Evolutionary conservation across 2,329 filamentous ascomycete species (phyloP).

Genomic region (Paracoccidioides brasiliensis): DNA sequence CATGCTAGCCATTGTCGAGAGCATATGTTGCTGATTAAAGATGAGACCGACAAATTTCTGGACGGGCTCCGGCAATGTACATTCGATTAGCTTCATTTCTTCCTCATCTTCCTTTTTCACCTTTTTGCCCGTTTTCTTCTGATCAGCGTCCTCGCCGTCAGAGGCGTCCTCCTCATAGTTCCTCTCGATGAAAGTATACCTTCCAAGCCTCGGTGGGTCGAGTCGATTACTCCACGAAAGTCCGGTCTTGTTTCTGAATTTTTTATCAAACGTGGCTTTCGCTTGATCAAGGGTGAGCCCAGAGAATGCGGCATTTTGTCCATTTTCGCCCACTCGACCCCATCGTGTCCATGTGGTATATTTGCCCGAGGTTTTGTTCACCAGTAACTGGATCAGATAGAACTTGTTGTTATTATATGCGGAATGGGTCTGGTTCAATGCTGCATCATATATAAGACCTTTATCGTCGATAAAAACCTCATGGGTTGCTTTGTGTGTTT

Average conservation of each 20-base stretch:
- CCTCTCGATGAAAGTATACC: conserved; percentile 68
- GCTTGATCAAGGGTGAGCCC: conserved; percentile 28
- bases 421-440: conserved; percentile 65
- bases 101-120: conserved; percentile 21
- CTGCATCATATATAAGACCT: conserved; percentile 62
- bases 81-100: conserved; percentile 34
- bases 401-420: conserved; percentile 70
- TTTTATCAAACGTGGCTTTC: conserved; percentile 36
- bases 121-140: conserved; percentile 15
- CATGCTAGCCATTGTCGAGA: conserved; percentile 36
- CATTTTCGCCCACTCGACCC: conserved; percentile 56
- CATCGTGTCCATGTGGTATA: conserved; percentile 63
- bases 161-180: conserved; percentile 55
- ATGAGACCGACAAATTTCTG: conserved; percentile 66
- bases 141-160: conserved; percentile 28
- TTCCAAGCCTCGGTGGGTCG: conserved; percentile 39
- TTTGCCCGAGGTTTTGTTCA: conserved; percentile 16
- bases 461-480: conserved; percentile 53
- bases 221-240: conserved; percentile 38
- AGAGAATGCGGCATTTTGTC: conserved; percentile 33
- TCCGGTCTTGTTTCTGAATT: conserved; percentile 46
- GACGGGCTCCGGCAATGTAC: conserved; percentile 46
- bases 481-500: conserved; percentile 8
- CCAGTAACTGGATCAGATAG: conserved; percentile 58
- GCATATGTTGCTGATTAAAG: conserved; percentile 65